Base-by-base conservation (phyloP, 768 basidiomycete species). In the Boletus rufocinnamomeus region DNA sequence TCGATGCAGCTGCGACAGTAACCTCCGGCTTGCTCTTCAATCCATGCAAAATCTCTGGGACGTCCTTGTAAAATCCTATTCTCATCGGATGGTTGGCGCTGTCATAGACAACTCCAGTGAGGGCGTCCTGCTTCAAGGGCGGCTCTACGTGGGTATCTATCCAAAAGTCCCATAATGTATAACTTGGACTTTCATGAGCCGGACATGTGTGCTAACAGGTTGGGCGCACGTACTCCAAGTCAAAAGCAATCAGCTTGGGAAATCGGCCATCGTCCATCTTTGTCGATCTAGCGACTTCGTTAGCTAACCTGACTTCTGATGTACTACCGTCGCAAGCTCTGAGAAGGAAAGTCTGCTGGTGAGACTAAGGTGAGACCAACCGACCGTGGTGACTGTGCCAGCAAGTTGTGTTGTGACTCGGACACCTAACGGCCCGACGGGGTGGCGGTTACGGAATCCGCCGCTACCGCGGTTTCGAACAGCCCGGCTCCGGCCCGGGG, bases 151-250 rank as follows among this genome's bases (percentile, higher is more conserved):
- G 88, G 19, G 85, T 85, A 70, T 95, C 93, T 52, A 94, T 87
- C 92, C 91, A 93, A 17, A 93, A 77, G 57, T 87, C 83, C 92
- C 91, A 94, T 7, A 94, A 77, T 0, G 93, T 94, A 70, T 89
- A 93, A 68, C 91, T 92, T 60, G 37, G 8, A 58, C 48, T 19
- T 16, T 53, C 4, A n/a, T 63, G 32, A 61, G 54, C 43, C 37
- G 47, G 17, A 16, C 27, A 13, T 49, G 35, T 5, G 27, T 14
- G 28, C n/a, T 28, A 40, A 28, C 27, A 34, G 27, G 54, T n/a
- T 25, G 34, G 68, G 69, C 21, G 35, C 6, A 67, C 82, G 51
- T 70, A 93, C 87, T 94, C 92, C 17, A 94, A 75, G 66, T 95
- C 93, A 68, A 94, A 93, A 3, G 86, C 90, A 25, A 93, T 76